Evolutionary conservation across 768 basidiomycete species (phyloP).

Genomic region (Cyclocybe aegerita): DNA sequence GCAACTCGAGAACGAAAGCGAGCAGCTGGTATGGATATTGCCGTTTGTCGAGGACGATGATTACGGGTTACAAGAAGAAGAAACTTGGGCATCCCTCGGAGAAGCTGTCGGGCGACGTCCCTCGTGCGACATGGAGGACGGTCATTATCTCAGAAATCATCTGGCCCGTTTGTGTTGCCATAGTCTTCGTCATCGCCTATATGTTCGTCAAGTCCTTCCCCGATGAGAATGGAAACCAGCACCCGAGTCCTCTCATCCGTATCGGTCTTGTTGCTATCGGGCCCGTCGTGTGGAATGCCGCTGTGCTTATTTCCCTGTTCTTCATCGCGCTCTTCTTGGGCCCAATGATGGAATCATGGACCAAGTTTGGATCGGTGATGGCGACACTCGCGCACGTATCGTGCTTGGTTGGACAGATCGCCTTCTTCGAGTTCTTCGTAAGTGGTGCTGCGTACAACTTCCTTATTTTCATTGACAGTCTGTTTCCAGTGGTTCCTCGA

Average conservation of each 20-base stretch:
- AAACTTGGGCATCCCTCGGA: slow-evolving; percentile 97
- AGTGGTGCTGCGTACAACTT: slow-evolving; percentile 35
- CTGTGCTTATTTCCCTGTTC: slow-evolving; percentile 81
- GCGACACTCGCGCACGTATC: slow-evolving; percentile 87
- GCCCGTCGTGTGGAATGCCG: slow-evolving; percentile 94
- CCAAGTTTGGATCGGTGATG: slow-evolving; percentile 89
- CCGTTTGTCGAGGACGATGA: slow-evolving; percentile 93
- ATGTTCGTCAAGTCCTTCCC: slow-evolving; percentile 95
- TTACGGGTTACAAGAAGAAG: slow-evolving; percentile 99
- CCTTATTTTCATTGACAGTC: slow-evolving; percentile 7
- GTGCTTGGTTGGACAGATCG: slow-evolving; percentile 78
- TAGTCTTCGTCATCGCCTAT: slow-evolving; percentile 80
- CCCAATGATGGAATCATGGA: slow-evolving; percentile 82
- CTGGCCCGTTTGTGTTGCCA: slow-evolving; percentile 74
- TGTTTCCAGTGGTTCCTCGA: slow-evolving; percentile 86
- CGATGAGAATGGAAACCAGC: slow-evolving; percentile 52
- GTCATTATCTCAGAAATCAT: slow-evolving; percentile 85
- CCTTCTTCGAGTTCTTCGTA: slow-evolving; percentile 96
- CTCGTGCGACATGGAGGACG: slow-evolving; percentile 84
- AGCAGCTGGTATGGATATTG: slow-evolving; percentile 99
- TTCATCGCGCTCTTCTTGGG: slow-evolving; percentile 91
- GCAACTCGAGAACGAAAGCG: slow-evolving; percentile 93
- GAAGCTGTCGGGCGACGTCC: slow-evolving; percentile 92
- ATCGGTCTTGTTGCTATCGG: slow-evolving; percentile 88
- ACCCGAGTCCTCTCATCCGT: slow-evolving; percentile 86